A percentile compares a stretch with the other conserved stretches of the same genome.
Evolutionary conservation across 257 asterid genomes (phyloP).

Genomic region (Anisodus acutangulus): DNA sequence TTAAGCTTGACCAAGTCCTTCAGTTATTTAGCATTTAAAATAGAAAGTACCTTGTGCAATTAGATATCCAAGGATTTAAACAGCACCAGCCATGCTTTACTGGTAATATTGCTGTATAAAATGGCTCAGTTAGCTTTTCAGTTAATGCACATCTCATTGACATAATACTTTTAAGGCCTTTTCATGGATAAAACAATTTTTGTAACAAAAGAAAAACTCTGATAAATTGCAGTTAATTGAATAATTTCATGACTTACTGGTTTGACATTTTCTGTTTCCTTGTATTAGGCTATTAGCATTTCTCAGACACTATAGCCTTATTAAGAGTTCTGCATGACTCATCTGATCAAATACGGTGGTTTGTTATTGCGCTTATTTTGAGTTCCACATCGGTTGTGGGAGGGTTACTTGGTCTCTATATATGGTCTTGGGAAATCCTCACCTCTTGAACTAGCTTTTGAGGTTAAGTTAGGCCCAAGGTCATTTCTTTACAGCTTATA

Average conservation of each 20-base stretch:
- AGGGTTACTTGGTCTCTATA: too few relatives aligned
- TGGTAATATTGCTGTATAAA: neutral
- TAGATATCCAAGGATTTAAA: slow-evolving; percentile 25
- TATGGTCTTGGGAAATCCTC: too few relatives aligned
- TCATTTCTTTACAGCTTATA: neutral
- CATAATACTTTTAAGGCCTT: neutral
- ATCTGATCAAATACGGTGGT: neutral
- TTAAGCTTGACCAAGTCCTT: neutral
- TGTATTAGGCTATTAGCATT: neutral
- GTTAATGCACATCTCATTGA: neutral
- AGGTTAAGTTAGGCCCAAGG: too few relatives aligned
- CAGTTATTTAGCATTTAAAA: neutral
- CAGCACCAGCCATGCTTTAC: slow-evolving; percentile 6
- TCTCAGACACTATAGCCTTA: neutral
- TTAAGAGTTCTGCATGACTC: neutral
- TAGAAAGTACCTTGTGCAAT: neutral
- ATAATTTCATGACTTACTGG: neutral
- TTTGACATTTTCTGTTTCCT: neutral
- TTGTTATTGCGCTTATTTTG: neutral
- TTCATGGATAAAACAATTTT: neutral
- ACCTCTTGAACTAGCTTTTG: too few relatives aligned
- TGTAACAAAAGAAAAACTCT: neutral
- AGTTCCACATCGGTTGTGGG: too few relatives aligned
- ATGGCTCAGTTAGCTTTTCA: neutral
- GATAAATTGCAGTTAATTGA: neutral